These are phyloP conservation scores for Gryganskiella cystojenkinii DNA, from an alignment of 192 early-diverging fungal genomes.

Conservation along the genomic window DNA sequence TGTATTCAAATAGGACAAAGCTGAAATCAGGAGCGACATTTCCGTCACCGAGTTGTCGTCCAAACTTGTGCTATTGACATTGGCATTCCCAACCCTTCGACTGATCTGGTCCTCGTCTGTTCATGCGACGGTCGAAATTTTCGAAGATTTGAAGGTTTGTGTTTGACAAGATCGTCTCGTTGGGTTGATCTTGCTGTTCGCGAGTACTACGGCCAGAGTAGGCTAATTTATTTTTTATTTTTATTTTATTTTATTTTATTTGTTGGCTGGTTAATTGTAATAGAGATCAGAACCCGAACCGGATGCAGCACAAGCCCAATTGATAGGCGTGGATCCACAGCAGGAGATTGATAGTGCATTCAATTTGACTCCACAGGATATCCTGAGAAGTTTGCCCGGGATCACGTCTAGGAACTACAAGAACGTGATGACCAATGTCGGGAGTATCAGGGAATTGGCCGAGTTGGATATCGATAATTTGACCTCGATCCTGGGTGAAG, in stretches of 20 bases:
- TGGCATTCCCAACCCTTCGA: constrained; percentile 87
- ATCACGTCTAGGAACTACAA: constrained; percentile 86
- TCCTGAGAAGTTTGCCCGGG: constrained; percentile 88
- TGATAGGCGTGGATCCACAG: constrained; percentile 72
- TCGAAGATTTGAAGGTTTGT: constrained; percentile 88
- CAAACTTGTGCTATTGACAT: constrained; percentile 77
- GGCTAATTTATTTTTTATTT: constrained; percentile 7
- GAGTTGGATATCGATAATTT: constrained; percentile 59
- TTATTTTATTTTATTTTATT: no score
- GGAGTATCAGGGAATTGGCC: constrained; percentile 73
- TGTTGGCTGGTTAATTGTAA: neutral
- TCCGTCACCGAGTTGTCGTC: constrained; percentile 71
- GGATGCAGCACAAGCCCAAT: constrained; percentile 70
- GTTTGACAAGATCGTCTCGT: no score
- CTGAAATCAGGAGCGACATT: constrained; percentile 65
- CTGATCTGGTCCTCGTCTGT: constrained; percentile 91
- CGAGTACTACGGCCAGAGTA: no score
- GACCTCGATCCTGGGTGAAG: constrained; percentile 67
- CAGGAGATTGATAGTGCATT: constrained; percentile 75
- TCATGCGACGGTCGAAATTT: constrained; percentile 87
- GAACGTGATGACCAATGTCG: constrained; percentile 72
- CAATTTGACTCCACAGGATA: constrained; percentile 77
- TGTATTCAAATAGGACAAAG: constrained; percentile 41
- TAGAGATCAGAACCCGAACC: constrained; percentile 85
- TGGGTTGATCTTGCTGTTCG: no score